phyloP scores from a whole-genome alignment of 2,329 filamentous ascomycete species.

The Hypoxylon sp. region DNA sequence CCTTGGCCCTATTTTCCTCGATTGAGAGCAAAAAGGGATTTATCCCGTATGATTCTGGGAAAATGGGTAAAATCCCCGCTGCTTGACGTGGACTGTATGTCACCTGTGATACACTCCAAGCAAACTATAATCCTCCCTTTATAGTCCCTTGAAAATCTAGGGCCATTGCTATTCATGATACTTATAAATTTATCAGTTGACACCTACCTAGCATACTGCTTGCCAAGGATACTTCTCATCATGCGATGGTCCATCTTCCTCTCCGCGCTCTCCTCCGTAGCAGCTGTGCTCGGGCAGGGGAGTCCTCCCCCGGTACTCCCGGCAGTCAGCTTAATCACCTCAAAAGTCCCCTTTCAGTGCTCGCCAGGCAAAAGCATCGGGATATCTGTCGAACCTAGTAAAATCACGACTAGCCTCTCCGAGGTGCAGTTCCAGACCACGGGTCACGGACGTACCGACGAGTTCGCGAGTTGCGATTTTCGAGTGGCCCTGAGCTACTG shows the following conservation, averaged over 20 bases:
- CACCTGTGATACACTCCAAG: not conserved
- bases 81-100: slow-evolving; percentile 2
- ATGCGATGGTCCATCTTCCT: slow-evolving; percentile 12
- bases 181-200: not conserved
- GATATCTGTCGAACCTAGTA: slow-evolving; percentile 9
- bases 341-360: slow-evolving; percentile 15
- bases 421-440: slow-evolving; percentile 22
- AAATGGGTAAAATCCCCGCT: slow-evolving; percentile 4
- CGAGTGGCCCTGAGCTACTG: slow-evolving; percentile 21
- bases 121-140: slow-evolving; percentile 1
- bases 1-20: not conserved
- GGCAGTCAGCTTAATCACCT: slow-evolving; percentile 12
- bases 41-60: slow-evolving; percentile 5
- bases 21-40: not conserved
- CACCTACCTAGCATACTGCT: not conserved
- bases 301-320: slow-evolving; percentile 6
- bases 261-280: not conserved
- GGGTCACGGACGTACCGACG: slow-evolving; percentile 15
- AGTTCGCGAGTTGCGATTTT: slow-evolving; percentile 18
- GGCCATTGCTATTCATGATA: not conserved
- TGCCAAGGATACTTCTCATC: not conserved
- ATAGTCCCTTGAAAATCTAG: not conserved
- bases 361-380: slow-evolving; percentile 28
- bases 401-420: slow-evolving; percentile 19
- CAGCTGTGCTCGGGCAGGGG: slow-evolving; percentile 7